These are phyloP conservation scores for Cicer chorassanicum DNA, from an alignment of 306 rosid species.

Conservation along the genomic window DNA sequence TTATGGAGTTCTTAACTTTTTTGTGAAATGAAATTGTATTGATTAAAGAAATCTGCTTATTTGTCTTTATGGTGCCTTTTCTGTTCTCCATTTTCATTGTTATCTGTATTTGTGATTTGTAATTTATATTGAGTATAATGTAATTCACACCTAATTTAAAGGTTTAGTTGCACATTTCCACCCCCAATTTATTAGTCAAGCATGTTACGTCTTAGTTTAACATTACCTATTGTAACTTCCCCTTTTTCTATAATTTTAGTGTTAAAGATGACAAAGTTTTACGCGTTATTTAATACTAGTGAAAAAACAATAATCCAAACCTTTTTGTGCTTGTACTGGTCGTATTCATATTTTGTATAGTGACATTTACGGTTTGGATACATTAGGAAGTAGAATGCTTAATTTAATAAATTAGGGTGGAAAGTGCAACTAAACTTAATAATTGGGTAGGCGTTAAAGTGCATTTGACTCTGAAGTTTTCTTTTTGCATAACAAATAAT, in stretches of 20 bases:
- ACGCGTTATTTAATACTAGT: background rate
- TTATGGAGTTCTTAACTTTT: no score
- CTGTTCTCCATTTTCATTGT: conserved; percentile 24
- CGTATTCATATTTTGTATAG: background rate
- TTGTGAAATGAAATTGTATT: conserved; percentile 2
- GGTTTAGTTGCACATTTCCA: conserved; percentile 19
- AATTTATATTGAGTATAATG: background rate
- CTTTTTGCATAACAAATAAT: background rate
- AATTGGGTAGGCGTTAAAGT: background rate
- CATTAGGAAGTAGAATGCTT: background rate
- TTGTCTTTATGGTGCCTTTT: no score
- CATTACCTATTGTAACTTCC: conserved; percentile 6
- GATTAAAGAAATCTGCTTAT: conserved; percentile 29
- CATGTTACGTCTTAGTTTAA: background rate
- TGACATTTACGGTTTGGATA: background rate
- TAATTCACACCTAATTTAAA: background rate
- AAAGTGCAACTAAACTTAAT: background rate
- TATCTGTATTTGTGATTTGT: conserved; percentile 14
- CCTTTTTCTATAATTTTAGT: background rate
- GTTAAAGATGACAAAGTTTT: conserved; percentile 1
- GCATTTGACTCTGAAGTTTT: conserved; percentile 11
- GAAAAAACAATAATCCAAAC: background rate
- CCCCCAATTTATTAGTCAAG: background rate
- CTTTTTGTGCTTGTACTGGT: conserved; percentile 3
- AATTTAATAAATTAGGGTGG: background rate